A percentile compares a stretch with the other conserved stretches of the same genome.
These are phyloP conservation scores for Colletotrichum limetticola DNA, from an alignment of 2,329 filamentous ascomycete species.

Conservation along the genomic window DNA sequence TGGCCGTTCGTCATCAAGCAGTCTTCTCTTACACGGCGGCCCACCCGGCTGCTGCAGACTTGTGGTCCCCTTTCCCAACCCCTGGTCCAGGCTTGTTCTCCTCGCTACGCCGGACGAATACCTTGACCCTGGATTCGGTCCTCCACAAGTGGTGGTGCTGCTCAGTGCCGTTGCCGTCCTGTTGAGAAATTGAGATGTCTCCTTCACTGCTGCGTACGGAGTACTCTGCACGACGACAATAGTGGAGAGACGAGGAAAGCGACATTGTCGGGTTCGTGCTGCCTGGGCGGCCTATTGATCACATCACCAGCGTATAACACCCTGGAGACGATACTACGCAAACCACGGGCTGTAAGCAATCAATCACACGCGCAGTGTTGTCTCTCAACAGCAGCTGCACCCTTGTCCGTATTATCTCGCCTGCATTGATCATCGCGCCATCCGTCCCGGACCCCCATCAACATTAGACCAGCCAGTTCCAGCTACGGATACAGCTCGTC, in stretches of 20 bases:
- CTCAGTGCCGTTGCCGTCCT: slow-evolving; percentile 12
- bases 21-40: slow-evolving; percentile 24
- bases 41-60: slow-evolving; percentile 30
- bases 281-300: neutral
- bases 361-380: neutral
- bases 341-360: neutral
- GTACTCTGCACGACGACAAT: neutral
- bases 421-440: slow-evolving; percentile 15
- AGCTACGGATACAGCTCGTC: slow-evolving; percentile 4
- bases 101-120: neutral
- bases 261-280: neutral
- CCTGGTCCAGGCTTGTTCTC: slow-evolving; percentile 5
- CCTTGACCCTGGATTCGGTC: neutral
- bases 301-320: slow-evolving; percentile 12
- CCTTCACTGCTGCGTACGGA: neutral
- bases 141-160: slow-evolving; percentile 12
- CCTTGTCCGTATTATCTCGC: neutral
- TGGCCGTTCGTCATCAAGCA: slow-evolving; percentile 22
- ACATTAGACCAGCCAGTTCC: neutral
- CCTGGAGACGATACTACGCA: slow-evolving; percentile 6
- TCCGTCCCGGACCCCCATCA: neutral
- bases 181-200: neutral
- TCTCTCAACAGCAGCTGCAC: neutral
- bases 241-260: neutral
- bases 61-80: slow-evolving; percentile 12